Conservation (phyloP, 2,329 filamentous ascomycete species). For the Aspergillus sp. region DNA sequence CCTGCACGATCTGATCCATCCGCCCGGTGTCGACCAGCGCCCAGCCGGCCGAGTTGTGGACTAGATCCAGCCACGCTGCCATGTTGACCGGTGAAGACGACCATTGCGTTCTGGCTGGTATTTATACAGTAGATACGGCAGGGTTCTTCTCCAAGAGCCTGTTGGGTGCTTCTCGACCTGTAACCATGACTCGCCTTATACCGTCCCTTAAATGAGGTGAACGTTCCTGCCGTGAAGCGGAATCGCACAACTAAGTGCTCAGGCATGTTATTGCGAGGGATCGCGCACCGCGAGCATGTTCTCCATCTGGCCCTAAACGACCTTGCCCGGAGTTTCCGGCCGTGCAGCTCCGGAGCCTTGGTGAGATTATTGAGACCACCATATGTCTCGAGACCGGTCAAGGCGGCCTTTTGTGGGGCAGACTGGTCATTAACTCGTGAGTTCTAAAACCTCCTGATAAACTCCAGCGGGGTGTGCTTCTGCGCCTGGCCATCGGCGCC, state of each 20-base stretch:
- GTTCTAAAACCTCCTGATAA: too few relatives aligned
- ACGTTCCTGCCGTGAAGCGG: background rate
- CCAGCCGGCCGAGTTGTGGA: slow-evolving; percentile 9
- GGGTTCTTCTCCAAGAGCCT: background rate
- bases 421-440: too few relatives aligned
- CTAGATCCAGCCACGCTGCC: slow-evolving; percentile 17
- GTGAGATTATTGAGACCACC: background rate
- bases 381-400: background rate
- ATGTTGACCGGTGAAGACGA: slow-evolving; percentile 5
- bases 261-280: background rate
- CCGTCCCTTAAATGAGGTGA: background rate
- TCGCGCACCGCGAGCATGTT: background rate
- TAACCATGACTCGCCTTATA: background rate
- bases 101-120: background rate
- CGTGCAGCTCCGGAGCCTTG: background rate
- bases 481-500: too few relatives aligned
- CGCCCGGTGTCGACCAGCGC: background rate
- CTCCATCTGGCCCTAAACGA: background rate
- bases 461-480: too few relatives aligned
- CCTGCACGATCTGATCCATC: slow-evolving; percentile 11
- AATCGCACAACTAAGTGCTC: background rate
- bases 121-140: background rate
- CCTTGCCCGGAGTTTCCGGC: background rate
- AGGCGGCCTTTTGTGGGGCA: too few relatives aligned
- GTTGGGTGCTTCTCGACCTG: background rate